Evolutionary conservation across 768 basidiomycete species (phyloP).

Genomic region (Hemileccinum impolitum): DNA sequence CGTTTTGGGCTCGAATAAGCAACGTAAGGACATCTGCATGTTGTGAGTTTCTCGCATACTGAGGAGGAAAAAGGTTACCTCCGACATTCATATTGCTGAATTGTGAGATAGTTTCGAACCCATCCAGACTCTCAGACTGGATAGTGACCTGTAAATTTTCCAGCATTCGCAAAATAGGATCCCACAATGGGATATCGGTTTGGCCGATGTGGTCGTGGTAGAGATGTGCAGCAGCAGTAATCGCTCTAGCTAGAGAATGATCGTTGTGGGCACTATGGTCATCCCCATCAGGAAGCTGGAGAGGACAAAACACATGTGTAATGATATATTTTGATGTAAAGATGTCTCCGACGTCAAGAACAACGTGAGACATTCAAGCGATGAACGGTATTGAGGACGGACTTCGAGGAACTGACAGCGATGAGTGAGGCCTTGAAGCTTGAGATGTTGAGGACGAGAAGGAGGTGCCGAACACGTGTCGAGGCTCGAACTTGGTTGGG

Average conservation of each 20-base stretch:
- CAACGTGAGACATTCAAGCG: neutral
- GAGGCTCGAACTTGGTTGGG: too few species aligned
- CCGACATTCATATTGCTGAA: conserved; percentile 8
- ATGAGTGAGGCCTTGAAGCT: too few species aligned
- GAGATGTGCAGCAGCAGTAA: conserved; percentile 16
- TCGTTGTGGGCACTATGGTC: conserved; percentile 26
- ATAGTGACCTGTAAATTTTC: conserved; percentile 7
- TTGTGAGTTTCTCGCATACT: neutral
- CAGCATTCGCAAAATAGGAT: conserved; percentile 26
- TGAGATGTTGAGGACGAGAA: too few species aligned
- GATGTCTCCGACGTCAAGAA: neutral
- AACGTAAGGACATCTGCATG: conserved; percentile 35
- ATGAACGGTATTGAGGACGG: neutral
- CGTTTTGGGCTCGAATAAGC: conserved; percentile 43
- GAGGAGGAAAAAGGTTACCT: conserved; percentile 9
- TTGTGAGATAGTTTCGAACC: conserved; percentile 7
- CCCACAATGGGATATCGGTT: conserved; percentile 25
- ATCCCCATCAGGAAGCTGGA: conserved; percentile 34
- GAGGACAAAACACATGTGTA: conserved; percentile 41
- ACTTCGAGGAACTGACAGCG: too few species aligned
- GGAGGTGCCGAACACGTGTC: too few species aligned
- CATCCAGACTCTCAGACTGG: neutral
- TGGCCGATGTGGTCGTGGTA: conserved; percentile 13
- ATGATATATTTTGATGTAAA: conserved; percentile 25
- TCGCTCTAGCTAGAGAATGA: conserved; percentile 20